These are phyloP conservation scores for Plasmodium blacklocki DNA, from an alignment of 169 alveolate genomes.

Conservation along the genomic window DNA sequence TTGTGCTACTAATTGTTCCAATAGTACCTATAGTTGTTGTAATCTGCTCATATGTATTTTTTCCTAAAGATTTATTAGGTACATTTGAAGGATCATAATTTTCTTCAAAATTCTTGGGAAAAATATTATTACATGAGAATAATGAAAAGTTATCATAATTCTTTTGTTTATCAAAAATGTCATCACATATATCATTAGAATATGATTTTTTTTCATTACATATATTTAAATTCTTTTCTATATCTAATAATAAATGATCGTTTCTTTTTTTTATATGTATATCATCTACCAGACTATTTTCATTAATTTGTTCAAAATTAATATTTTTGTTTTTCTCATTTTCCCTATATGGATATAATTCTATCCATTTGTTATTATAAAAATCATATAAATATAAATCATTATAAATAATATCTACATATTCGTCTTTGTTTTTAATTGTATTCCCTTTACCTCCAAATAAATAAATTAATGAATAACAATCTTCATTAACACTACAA, in stretches of 20 bases:
- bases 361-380: slow-evolving; percentile 62
- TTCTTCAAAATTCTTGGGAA: neutral
- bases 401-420: slow-evolving; percentile 60
- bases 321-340: neutral
- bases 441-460: slow-evolving; percentile 78
- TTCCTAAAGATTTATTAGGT: too few relatives aligned
- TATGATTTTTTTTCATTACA: neutral
- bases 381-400: slow-evolving; percentile 74
- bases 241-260: neutral
- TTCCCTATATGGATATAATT: slow-evolving; percentile 18
- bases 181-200: neutral
- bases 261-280: neutral
- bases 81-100: too few relatives aligned
- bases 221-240: neutral
- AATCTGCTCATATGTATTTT: too few relatives aligned
- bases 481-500: slow-evolving; percentile 65
- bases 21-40: too few relatives aligned
- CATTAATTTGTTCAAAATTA: neutral
- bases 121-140: neutral
- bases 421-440: slow-evolving; percentile 45
- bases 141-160: slow-evolving; percentile 11
- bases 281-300: neutral
- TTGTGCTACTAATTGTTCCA: too few relatives aligned
- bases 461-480: slow-evolving; percentile 52
- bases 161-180: neutral